Base-by-base conservation (phyloP, 1,139 yeast species). In the Scheffersomyces titani region DNA sequence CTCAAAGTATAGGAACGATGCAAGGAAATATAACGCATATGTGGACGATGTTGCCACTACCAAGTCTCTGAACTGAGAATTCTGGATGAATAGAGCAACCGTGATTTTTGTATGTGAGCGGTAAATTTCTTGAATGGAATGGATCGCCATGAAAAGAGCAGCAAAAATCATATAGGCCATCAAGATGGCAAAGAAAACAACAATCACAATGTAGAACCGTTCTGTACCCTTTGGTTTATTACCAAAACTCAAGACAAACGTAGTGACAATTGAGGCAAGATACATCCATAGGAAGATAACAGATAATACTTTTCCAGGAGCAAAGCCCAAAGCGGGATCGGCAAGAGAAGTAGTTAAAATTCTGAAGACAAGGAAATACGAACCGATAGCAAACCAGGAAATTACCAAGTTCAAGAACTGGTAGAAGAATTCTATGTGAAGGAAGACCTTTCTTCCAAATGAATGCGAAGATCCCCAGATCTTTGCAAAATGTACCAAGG, bases 141-240 rank as follows among this genome's bases (percentile, higher is more conserved):
- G 76, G 45, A 80, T 82, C 2, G 83, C 83, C 82, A 80, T 76
- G 59, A 72, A 80, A 44, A 80, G 72, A 54, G 83, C 83, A 6
- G 83, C 83, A 68, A 93, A 92, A 50, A 93, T 83, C 88, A 94
- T 90, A 69, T 94, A 94, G 0, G 86, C 87, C 98, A 94, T 94
- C 65, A 94, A 77, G 13, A 92, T 81, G 0, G 98, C 97, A 77
- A 93, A 94, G 79, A 94, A 92, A 54, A 87, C 73, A 55, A 91
- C 96, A 65, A 93, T 91, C n/a, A 89, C 84, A 59, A 90, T 74
- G 70, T 94, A 94, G 65, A 92, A 90, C 65, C 78, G 80, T 61
- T 90, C 91, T 0, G 98, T 92, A 48, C 98, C 98, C 65, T 88
- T 89, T 1, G 99, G 99, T 57, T 93, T 88, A 70, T 94, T 94